A percentile compares a stretch with the other conserved stretches of the same genome.
These are phyloP conservation scores for Acer campestre DNA, from an alignment of 345 rosid genomes.

Conservation along the genomic window DNA sequence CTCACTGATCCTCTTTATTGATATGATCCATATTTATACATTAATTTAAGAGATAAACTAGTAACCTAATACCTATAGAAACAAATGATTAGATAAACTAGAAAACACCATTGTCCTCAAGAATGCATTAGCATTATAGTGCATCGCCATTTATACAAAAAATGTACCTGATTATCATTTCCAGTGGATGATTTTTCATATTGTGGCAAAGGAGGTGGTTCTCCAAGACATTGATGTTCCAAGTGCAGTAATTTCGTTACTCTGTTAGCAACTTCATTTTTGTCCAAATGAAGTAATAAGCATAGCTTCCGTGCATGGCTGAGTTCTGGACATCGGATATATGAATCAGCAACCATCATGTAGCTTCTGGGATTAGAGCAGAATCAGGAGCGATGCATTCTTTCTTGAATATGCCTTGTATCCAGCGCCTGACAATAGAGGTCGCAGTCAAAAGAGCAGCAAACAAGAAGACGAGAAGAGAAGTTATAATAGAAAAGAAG, in stretches of 20 bases:
- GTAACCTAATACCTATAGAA: not conserved
- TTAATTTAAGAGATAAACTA: not conserved
- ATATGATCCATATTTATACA: not conserved
- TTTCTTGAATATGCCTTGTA: slow-evolving; percentile 33
- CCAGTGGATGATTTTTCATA: slow-evolving; percentile 30
- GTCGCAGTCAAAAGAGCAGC: slow-evolving; percentile 9
- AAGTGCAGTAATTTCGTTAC: slow-evolving; percentile 51
- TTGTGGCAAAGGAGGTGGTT: slow-evolving; percentile 55
- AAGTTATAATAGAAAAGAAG: not conserved
- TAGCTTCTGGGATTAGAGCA: not conserved
- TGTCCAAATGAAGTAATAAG: not conserved
- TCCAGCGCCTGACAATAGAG: slow-evolving; percentile 35
- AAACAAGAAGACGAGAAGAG: not conserved
- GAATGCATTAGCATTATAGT: not conserved
- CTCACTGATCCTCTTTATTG: not conserved
- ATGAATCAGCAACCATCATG: slow-evolving; percentile 5
- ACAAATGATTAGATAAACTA: not conserved
- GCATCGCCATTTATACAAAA: not conserved
- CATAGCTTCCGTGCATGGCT: not conserved
- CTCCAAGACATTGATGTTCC: slow-evolving; percentile 58
- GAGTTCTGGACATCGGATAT: not conserved
- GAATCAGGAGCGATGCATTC: not conserved
- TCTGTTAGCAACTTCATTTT: slow-evolving; percentile 30
- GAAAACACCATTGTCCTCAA: not conserved
- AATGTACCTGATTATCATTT: not conserved